Percentiles rank a stretch among this genome's conserved stretches.
phyloP scores from a whole-genome alignment of 306 rosid genomes.

The Senna siamea region DNA sequence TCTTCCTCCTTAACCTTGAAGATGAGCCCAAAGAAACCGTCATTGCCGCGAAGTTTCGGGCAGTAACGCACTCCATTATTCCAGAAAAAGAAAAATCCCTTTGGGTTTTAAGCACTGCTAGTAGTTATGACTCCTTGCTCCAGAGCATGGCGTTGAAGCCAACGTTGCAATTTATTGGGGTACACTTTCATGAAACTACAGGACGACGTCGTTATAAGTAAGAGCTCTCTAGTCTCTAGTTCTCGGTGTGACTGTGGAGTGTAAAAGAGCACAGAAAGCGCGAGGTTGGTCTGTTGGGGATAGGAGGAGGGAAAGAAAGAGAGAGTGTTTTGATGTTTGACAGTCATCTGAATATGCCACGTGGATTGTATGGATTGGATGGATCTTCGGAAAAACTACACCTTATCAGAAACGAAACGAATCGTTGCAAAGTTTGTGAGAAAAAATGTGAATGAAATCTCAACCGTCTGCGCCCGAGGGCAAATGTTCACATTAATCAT shows the following conservation, averaged over 20 bases:
- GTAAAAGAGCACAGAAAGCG: not conserved
- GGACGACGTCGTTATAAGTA: slow-evolving; percentile 13
- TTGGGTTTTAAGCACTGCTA: not conserved
- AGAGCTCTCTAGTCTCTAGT: not conserved
- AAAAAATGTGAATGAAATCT: not conserved
- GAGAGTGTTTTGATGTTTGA: not conserved
- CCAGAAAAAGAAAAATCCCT: not conserved
- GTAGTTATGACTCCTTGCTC: not conserved
- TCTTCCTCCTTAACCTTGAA: slow-evolving; percentile 42
- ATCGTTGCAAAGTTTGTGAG: not conserved
- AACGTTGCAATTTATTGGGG: not conserved
- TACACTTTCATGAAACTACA: not conserved
- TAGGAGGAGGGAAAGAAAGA: not conserved
- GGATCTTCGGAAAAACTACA: not conserved
- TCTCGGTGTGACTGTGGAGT: not conserved
- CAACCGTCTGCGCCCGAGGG: not conserved
- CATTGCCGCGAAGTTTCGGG: slow-evolving; percentile 70
- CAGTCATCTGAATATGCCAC: slow-evolving; percentile 33
- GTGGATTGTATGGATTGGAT: slow-evolving; percentile 26
- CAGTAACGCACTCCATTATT: slow-evolving; percentile 79
- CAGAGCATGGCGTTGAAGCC: slow-evolving; percentile 28
- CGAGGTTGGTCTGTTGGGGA: slow-evolving; percentile 21
- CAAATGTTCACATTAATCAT: too few relatives aligned
- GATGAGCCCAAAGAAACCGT: slow-evolving; percentile 58
- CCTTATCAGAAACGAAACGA: slow-evolving; percentile 48